phyloP scores from a whole-genome alignment of 768 basidiomycete genomes.

The Termitomyces sp. region DNA sequence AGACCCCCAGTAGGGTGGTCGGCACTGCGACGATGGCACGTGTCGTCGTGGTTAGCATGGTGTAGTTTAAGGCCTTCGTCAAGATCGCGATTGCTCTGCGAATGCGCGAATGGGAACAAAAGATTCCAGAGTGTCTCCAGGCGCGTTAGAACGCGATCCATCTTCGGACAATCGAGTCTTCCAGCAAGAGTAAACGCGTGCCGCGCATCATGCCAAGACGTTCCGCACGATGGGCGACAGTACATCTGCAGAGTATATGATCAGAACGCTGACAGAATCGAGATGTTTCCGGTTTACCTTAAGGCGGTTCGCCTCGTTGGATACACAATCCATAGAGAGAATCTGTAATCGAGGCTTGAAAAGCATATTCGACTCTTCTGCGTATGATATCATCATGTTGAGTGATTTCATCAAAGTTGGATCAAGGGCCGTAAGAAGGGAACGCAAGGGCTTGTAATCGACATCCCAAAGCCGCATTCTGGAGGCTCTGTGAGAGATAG shows the following conservation, averaged over 20 bases:
- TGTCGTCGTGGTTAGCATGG: slow-evolving; percentile 1
- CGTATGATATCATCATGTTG: slow-evolving; percentile 21
- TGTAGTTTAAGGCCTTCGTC: slow-evolving; percentile 5
- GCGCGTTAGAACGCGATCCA: slow-evolving; percentile 15
- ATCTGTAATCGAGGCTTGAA: slow-evolving; percentile 22
- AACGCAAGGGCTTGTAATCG: slow-evolving; percentile 17
- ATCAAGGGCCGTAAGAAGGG: slow-evolving; percentile 19
- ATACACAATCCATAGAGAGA: slow-evolving; percentile 23
- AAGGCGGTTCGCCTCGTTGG: slow-evolving; percentile 20
- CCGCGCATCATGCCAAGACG: slow-evolving; percentile 22
- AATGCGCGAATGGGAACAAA: slow-evolving; percentile 22
- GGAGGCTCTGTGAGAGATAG: slow-evolving; percentile 3
- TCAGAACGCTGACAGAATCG: background rate
- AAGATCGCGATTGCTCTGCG: slow-evolving; percentile 17
- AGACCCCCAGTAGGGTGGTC: slow-evolving; percentile 23
- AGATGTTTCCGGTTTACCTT: slow-evolving; percentile 14
- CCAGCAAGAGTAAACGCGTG: slow-evolving; percentile 23
- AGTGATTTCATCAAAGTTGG: slow-evolving; percentile 20
- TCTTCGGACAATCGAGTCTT: slow-evolving; percentile 18
- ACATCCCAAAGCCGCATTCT: slow-evolving; percentile 18
- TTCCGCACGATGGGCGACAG: slow-evolving; percentile 20
- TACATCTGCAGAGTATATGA: slow-evolving; percentile 18
- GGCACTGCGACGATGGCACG: slow-evolving; percentile 6
- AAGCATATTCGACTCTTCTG: slow-evolving; percentile 15
- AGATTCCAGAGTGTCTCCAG: slow-evolving; percentile 24